phyloP scores from a whole-genome alignment of 176 grass and related monocot genomes.

The Thalia dealbata region DNA sequence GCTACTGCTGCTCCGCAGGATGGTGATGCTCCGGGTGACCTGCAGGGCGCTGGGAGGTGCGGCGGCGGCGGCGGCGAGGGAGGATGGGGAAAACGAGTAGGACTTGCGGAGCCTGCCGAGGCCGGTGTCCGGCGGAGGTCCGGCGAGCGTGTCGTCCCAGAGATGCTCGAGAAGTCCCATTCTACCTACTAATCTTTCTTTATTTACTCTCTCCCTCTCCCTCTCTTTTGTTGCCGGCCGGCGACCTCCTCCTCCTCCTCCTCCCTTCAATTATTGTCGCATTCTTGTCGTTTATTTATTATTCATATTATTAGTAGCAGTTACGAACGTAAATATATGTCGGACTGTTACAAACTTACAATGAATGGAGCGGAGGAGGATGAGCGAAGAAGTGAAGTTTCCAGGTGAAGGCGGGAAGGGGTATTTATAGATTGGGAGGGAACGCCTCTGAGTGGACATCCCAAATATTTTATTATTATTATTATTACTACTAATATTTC shows the following conservation, averaged over 20 bases:
- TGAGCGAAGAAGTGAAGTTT: no score
- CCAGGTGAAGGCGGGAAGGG: neutral
- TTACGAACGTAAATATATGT: neutral
- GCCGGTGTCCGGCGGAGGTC: constrained; percentile 64
- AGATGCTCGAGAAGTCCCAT: constrained; percentile 85
- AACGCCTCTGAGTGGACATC: neutral
- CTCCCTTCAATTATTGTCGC: neutral
- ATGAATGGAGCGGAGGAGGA: neutral
- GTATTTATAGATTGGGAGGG: constrained; percentile 3
- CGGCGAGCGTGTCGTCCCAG: constrained; percentile 95
- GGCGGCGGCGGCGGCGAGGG: constrained; percentile 15
- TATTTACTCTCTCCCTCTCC: no score
- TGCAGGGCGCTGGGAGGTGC: constrained; percentile 7
- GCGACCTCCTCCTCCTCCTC: neutral
- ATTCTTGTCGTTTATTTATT: neutral
- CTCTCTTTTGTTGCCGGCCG: neutral
- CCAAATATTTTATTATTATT: no score
- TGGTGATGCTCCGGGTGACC: constrained; percentile 64
- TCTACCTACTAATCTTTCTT: neutral
- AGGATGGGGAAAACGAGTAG: constrained; percentile 53
- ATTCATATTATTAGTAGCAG: neutral
- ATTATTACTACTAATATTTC: no score
- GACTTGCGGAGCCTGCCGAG: constrained; percentile 85
- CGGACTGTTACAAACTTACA: neutral
- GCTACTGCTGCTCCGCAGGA: constrained; percentile 27